Conservation (phyloP, 345 rosid genomes). For the Citrus sp. region DNA sequence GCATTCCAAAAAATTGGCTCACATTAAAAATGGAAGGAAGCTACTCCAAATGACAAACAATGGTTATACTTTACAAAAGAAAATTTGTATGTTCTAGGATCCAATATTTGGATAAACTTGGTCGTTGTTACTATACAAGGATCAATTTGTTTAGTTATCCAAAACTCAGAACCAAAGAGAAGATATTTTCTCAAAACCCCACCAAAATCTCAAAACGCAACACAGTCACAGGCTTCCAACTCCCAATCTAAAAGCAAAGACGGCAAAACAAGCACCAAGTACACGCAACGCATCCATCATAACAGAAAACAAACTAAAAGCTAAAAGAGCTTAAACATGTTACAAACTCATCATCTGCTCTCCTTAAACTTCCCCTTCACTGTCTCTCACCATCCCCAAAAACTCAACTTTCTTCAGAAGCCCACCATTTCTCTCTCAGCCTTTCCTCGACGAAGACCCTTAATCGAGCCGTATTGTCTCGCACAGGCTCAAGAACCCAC, state of each 20-base stretch:
- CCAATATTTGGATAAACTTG: not conserved
- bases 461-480: conserved; percentile 20
- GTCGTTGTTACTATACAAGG: not conserved
- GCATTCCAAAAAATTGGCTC: too few relatives aligned
- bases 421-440: conserved; percentile 23
- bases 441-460: conserved; percentile 13
- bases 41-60: too few relatives aligned
- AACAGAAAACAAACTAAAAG: not conserved
- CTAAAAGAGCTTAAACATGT: conserved; percentile 24
- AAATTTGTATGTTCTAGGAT: not conserved
- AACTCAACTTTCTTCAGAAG: conserved; percentile 16
- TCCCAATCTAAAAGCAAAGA: not conserved
- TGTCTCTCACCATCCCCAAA: conserved; percentile 20
- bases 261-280: not conserved
- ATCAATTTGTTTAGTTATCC: not conserved
- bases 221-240: not conserved
- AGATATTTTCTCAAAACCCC: not conserved
- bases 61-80: not conserved
- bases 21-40: too few relatives aligned
- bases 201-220: not conserved
- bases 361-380: conserved; percentile 19
- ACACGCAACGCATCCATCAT: not conserved
- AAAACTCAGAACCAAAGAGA: not conserved
- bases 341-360: conserved; percentile 34
- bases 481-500: conserved; percentile 33